Evolutionary conservation across 257 asterid species (phyloP).

Genomic region (Apocynum venetum): DNA sequence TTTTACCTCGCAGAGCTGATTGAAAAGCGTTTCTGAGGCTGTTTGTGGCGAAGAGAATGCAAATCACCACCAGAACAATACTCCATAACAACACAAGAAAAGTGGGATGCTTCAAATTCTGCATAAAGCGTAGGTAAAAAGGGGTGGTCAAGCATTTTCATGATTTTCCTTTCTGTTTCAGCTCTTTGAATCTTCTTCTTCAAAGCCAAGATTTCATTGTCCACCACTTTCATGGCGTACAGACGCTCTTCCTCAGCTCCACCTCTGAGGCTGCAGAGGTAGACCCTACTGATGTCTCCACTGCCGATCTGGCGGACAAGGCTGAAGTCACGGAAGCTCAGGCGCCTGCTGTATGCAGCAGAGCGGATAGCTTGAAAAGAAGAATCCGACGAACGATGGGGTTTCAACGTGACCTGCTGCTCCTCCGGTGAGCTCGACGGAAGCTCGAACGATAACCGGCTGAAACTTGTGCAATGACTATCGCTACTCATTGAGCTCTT

Average conservation of each 20-base stretch:
- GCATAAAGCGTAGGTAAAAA: conserved; percentile 75
- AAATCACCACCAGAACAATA: conserved; percentile 82
- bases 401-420: conserved; percentile 34
- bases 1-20: conserved; percentile 63
- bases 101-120: conserved; percentile 72
- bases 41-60: conserved; percentile 71
- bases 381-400: conserved; percentile 78
- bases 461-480: conserved; percentile 56
- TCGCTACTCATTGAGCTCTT: conserved; percentile 74
- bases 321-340: conserved; percentile 60
- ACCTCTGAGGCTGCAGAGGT: conserved; percentile 40
- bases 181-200: conserved; percentile 76
- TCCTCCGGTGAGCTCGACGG: conserved; percentile 56
- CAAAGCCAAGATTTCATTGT: conserved; percentile 58
- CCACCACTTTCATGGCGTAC: conserved; percentile 92
- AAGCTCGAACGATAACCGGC: conserved; percentile 63
- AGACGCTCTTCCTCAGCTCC: conserved; percentile 35
- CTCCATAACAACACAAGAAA: conserved; percentile 80
- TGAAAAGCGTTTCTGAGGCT: conserved; percentile 70
- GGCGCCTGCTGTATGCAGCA: conserved; percentile 18
- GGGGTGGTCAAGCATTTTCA: conserved; percentile 73
- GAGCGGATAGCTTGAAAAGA: conserved; percentile 44
- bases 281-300: conserved; percentile 83
- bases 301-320: conserved; percentile 77
- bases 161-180: conserved; percentile 72